A percentile compares a stretch with the other conserved stretches of the same genome.
Evolutionary conservation across 2,329 filamentous ascomycete genomes (phyloP).

Genomic region (Aspergillus japonicus): DNA sequence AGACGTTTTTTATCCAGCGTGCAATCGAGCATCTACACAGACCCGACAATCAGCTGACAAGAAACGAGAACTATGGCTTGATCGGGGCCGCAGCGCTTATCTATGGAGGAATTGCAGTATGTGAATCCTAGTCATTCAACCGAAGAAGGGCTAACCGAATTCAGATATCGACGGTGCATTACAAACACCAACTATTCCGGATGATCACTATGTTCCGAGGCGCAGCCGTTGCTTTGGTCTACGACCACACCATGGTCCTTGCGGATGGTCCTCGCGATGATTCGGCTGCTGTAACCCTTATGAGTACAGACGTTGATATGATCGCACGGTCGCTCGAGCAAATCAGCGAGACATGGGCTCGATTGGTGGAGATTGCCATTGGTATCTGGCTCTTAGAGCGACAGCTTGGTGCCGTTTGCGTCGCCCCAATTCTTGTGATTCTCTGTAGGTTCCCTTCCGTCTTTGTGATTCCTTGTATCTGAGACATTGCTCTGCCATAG

Average conservation of each 20-base stretch:
- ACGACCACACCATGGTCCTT: background rate
- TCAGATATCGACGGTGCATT: constrained; percentile 22
- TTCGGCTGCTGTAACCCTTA: constrained; percentile 4
- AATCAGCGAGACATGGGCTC: constrained; percentile 1
- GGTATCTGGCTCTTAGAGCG: constrained; percentile 6
- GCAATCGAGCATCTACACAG: constrained; percentile 21
- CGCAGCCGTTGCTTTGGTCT: background rate
- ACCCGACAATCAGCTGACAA: constrained; percentile 7
- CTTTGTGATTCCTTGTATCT: background rate
- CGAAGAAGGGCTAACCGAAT: background rate
- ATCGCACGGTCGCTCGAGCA: constrained; percentile 4
- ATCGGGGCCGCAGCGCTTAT: constrained; percentile 39
- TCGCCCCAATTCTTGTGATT: background rate
- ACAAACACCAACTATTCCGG: background rate
- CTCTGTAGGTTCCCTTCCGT: background rate
- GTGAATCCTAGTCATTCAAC: background rate
- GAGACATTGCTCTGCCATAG: background rate
- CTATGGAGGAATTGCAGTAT: constrained; percentile 40
- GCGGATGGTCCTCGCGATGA: background rate
- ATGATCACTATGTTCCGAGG: constrained; percentile 3
- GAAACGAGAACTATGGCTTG: constrained; percentile 35
- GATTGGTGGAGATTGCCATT: constrained; percentile 7
- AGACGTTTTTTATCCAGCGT: constrained; percentile 28
- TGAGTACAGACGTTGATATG: constrained; percentile 9
- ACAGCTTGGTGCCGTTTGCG: constrained; percentile 7